Base-by-base conservation (phyloP, 164 flowering plant genomes). In the Magnolia sinica region DNA sequence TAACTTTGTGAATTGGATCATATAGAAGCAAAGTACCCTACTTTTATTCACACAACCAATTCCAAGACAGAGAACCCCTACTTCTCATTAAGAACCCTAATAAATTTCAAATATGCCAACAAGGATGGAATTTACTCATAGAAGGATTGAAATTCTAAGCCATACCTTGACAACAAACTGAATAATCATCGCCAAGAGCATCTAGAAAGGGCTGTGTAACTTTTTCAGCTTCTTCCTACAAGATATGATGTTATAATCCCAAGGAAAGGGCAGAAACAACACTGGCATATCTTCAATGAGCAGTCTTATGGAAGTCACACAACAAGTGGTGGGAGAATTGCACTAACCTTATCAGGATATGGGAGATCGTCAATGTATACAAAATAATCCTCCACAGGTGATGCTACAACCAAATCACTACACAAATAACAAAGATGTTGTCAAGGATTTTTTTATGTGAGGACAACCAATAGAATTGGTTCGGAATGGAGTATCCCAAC, bases 311-410 rank as follows among this genome's bases (percentile, higher is more conserved):
- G n/a, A n/a, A n/a, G n/a, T n/a, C n/a, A n/a, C n/a, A n/a, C n/a
- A n/a, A n/a, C n/a, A n/a, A n/a, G n/a, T n/a, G n/a, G n/a, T n/a
- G 51, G 50, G 37, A 69, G 19, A 51, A 24, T 11, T 45, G 24
- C 58, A 37, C 81, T 73, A 66, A 96, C 98, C 98, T 92, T 93
- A 77, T 89, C 80, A 50, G 79, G 74, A 22, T 59, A 55, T 20
- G 91, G 91, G 82, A 94, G 98, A 82, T 93, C 98, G 85, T 93
- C 93, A 78, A 96, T 86, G 77, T 87, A 89, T 76, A 91, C 78
- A 84, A 96, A 93, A 78, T 93, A 96, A 85, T 94, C 96, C 84
- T 96, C 99, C 73, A 96, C 95, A 14, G 99, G 98, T 71, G 99
- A 94, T 76, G 89, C 96, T 73, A 96, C 98, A 79, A 93, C 96